Conservation (phyloP, 1,284 basidiomycete species). For the Phylloboletellus chloephorus region DNA sequence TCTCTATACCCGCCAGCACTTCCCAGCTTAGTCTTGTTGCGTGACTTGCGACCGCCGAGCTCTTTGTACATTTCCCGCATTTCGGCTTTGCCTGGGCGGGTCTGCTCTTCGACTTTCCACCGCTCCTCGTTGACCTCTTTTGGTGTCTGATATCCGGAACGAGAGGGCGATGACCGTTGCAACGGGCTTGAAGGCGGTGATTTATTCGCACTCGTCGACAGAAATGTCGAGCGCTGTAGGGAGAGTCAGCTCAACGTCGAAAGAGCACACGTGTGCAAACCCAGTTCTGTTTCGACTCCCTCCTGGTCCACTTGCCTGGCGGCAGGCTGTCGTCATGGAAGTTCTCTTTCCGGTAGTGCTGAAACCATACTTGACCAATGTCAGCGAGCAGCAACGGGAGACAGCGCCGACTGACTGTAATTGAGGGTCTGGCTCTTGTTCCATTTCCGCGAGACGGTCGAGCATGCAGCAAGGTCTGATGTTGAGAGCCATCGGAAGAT, state of each 20-base stretch:
- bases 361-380: constrained; percentile 74
- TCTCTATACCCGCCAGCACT: constrained; percentile 52
- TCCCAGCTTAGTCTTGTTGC: constrained; percentile 61
- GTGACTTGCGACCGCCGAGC: constrained; percentile 77
- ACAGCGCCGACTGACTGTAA: constrained; percentile 59
- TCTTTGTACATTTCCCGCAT: constrained; percentile 89
- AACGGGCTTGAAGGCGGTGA: constrained; percentile 40
- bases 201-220: constrained; percentile 44
- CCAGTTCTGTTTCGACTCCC: constrained; percentile 83
- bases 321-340: constrained; percentile 73
- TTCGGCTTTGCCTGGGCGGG: constrained; percentile 65
- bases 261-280: constrained; percentile 34
- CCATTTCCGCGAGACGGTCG: constrained; percentile 82
- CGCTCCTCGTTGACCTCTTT: constrained; percentile 69
- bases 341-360: constrained; percentile 74
- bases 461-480: constrained; percentile 66
- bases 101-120: constrained; percentile 58
- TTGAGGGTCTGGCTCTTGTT: constrained; percentile 82
- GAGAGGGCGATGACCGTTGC: constrained; percentile 47
- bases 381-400: neutral
- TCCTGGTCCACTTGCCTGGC: constrained; percentile 78
- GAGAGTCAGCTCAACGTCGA: neutral
- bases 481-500: constrained; percentile 68
- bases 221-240: constrained; percentile 52
- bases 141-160: constrained; percentile 74